Evolutionary conservation across 2,329 filamentous ascomycete genomes (phyloP).

Genomic region (Ophiostoma pallidulum): DNA sequence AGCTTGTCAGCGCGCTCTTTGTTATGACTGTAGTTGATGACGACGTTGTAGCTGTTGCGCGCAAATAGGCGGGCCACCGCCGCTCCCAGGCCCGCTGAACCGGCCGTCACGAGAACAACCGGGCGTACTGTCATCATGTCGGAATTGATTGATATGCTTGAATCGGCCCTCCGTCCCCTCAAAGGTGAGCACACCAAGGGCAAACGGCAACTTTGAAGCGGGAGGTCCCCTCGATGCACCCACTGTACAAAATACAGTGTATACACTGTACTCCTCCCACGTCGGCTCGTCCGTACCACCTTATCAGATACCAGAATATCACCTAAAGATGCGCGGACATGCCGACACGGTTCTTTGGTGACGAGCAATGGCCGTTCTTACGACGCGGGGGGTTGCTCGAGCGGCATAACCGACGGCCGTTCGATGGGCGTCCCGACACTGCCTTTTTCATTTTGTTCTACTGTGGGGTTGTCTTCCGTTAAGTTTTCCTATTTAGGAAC

Average conservation of each 20-base stretch:
- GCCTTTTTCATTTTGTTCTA: too few relatives aligned
- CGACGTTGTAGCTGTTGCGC: constrained; percentile 55
- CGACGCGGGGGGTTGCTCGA: too few relatives aligned
- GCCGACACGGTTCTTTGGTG: neutral
- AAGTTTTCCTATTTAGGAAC: too few relatives aligned
- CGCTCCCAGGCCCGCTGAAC: constrained; percentile 60
- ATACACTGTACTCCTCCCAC: neutral
- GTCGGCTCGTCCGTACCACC: neutral
- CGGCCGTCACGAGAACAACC: constrained; percentile 40
- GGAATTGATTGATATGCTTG: too few relatives aligned
- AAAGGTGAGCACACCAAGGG: too few relatives aligned
- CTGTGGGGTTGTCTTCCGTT: too few relatives aligned
- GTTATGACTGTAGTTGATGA: constrained; percentile 63
- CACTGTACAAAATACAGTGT: neutral
- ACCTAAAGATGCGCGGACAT: neutral
- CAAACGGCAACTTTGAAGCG: too few relatives aligned
- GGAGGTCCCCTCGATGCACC: neutral
- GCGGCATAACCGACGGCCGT: too few relatives aligned
- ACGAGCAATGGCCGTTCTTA: too few relatives aligned
- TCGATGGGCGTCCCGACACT: too few relatives aligned
- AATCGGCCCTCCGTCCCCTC: too few relatives aligned
- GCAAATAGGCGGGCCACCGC: constrained; percentile 59
- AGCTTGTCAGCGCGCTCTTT: constrained; percentile 49
- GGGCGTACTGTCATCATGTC: constrained; percentile 12
- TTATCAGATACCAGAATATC: neutral